A percentile compares a stretch with the other conserved stretches of the same genome.
These are phyloP conservation scores for Amphichorda felina DNA, from an alignment of 2,329 filamentous ascomycete genomes.

Conservation along the genomic window DNA sequence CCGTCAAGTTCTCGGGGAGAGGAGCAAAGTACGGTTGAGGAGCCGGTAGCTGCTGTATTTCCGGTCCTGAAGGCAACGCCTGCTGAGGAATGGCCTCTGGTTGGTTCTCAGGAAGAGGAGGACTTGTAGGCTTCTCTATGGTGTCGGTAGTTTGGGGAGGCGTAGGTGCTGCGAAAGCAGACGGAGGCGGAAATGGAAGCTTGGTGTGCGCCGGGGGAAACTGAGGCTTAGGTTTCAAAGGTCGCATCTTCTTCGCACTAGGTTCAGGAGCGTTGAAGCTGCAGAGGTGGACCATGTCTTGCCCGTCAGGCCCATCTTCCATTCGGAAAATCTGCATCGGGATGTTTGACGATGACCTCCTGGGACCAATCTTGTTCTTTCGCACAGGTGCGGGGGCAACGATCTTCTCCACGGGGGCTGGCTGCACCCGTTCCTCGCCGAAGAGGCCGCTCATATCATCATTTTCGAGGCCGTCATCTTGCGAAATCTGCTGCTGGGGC, in stretches of 20 bases:
- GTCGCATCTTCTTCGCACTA: constrained; percentile 3
- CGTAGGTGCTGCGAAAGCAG: constrained; percentile 11
- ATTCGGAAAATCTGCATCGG: constrained; percentile 32
- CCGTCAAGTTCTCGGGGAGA: too few relatives aligned
- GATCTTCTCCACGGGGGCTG: not conserved
- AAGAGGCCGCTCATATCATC: constrained; percentile 60
- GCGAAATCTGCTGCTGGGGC: constrained; percentile 45
- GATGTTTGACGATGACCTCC: constrained; percentile 11
- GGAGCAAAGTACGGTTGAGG: too few relatives aligned
- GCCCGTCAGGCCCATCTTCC: constrained; percentile 20
- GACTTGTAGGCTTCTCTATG: constrained; percentile 14
- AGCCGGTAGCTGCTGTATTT: too few relatives aligned
- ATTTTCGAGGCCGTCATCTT: constrained; percentile 78
- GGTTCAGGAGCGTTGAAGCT: constrained; percentile 18
- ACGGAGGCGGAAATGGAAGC: not conserved
- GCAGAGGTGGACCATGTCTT: constrained; percentile 21
- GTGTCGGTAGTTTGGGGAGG: constrained; percentile 26
- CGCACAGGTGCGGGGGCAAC: not conserved
- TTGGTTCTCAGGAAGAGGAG: constrained; percentile 1
- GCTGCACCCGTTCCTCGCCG: constrained; percentile 38
- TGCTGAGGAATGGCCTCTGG: constrained; percentile 1
- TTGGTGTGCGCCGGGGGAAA: not conserved
- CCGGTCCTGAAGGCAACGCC: not conserved
- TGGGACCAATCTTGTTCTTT: constrained; percentile 5
- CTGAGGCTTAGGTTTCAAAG: not conserved